Evolutionary conservation across 805 yeast species (phyloP), one percentile per base, ranked within the genome.

Genomic region (Teunomyces kruisii): DNA sequence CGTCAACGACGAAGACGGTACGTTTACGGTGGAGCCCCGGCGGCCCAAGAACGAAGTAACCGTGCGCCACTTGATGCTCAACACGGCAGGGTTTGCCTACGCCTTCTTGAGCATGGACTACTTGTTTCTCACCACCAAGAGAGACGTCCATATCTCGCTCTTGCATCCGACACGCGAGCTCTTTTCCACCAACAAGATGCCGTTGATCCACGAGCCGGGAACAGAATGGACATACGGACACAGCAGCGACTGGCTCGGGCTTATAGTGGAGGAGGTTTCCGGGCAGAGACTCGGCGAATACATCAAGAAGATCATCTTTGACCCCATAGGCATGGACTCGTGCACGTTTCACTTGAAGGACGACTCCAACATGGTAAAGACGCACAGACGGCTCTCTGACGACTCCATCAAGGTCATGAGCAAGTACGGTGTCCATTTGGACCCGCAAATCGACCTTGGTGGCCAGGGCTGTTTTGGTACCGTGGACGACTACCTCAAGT

Each of bases 391-490:
- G 22, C 14, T 19, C 24, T n/a, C 31, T 5, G 35, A 35, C 16
- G 36, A 15, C n/a, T 13, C 28, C 0, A n/a, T 38, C 8, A 30
- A 15, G 22, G 17, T 40, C 15, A 12, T 28, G 9, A 16, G 10
- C n/a, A 39, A 22, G 17, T 24, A 31, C 5, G 29, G 28, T 13
- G 12, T 32, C 12, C 15, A 9, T 12, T 17, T 30, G 35, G 47
- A 48, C n/a, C 61, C 66, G 30, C 43, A 39, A 19, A 41, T 68
- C 7, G 75, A 71, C 47, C 64, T 70, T 68, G 76, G 76, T 6
- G 76, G 76, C n/a, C 73, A 65, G 43, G 76, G 76, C 2, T 59
- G 68, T 41, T 66, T 61, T 43, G 70, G 72, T 1, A 62, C 64
- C 2, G 66, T 65, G 1, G 60, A 54, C 2, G 76, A 71, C 51